Conservation (phyloP, 2,329 filamentous ascomycete genomes). For the Colletotrichum sp. region DNA sequence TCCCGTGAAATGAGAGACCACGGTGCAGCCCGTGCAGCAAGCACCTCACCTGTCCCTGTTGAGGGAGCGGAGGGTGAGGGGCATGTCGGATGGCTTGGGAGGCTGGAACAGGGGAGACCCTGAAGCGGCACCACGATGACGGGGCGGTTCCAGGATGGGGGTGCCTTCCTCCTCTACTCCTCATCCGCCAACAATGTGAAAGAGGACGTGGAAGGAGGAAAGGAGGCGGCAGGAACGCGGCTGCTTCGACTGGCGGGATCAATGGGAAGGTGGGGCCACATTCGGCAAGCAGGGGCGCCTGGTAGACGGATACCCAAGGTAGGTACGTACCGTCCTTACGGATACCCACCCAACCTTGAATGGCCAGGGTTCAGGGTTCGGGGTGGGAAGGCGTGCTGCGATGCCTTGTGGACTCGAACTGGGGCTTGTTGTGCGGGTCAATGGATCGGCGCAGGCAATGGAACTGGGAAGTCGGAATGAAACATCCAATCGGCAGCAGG, state of each 20-base stretch:
- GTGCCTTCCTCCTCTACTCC: not conserved
- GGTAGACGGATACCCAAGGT: not conserved
- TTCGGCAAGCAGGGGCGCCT: not conserved
- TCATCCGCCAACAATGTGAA: not conserved
- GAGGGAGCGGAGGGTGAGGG: no score
- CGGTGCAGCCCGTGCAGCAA: not conserved
- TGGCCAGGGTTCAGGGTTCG: not conserved
- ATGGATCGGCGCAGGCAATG: conserved; percentile 4
- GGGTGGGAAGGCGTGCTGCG: not conserved
- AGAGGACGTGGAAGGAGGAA: not conserved
- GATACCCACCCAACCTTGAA: not conserved
- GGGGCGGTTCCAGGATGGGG: not conserved
- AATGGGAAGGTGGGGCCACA: not conserved
- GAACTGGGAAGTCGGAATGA: not conserved
- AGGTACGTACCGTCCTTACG: not conserved
- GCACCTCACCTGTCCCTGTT: not conserved
- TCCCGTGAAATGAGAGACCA: not conserved
- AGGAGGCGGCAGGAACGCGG: not conserved
- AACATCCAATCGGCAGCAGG: conserved; percentile 2
- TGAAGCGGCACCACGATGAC: not conserved
- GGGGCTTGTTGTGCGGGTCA: not conserved
- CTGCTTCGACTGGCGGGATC: not conserved
- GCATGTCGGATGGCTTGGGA: not conserved
- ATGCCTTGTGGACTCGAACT: not conserved
- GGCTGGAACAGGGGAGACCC: not conserved